Base-by-base conservation (phyloP, 2,329 filamentous ascomycete species). In the Talaromyces atroroseus region DNA sequence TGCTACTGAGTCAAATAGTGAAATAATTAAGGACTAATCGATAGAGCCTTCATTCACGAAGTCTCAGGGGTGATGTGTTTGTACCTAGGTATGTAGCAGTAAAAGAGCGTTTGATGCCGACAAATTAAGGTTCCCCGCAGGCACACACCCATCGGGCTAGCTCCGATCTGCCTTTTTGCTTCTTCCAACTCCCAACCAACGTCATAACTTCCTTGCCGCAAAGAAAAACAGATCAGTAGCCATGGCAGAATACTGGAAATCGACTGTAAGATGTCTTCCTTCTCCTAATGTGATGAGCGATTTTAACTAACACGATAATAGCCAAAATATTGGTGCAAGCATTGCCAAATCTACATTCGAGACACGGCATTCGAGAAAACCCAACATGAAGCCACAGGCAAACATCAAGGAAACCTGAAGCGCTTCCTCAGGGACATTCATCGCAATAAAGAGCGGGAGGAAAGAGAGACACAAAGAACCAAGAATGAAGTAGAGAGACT, bases 211-310 rank as follows among this genome's bases (percentile, higher is more conserved):
- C 23, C 36, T 29, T 44, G 29, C 24, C 40, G 26, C 49, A 57
- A 29, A 29, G 11, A 8, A 8, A 32, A 7, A 29, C 42, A 57
- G 34, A 48, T 40, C 45, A n/a, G 24, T 55, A 34, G 45, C 38
- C 49, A 97, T 99, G 94, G 87, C 94, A 0, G 94, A 97, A 80
- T 95, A 96, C 76, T 97, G 94, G 94, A 97, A 97, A 72, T 96
- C 92, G 20, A 96, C 92, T 34, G 82, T 84, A 70, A 77, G 68
- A 36, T 23, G 20, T 5, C 1, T 10, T 29, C 36, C 16, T 34
- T 50, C 10, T 6, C 1, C n/a, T n/a, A n/a, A 24, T 42, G 10
- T 29, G 26, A 18, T 10, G 5, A 24, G 10, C 16, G 32, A 29
- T n/a, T 48, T 53, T 14, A 2, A 42, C 65, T 70, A 57, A 73